Percentiles rank a stretch among this genome's conserved stretches.
These are phyloP conservation scores for Lipomyces anomalus DNA, from an alignment of 805 yeast species.

Conservation along the genomic window DNA sequence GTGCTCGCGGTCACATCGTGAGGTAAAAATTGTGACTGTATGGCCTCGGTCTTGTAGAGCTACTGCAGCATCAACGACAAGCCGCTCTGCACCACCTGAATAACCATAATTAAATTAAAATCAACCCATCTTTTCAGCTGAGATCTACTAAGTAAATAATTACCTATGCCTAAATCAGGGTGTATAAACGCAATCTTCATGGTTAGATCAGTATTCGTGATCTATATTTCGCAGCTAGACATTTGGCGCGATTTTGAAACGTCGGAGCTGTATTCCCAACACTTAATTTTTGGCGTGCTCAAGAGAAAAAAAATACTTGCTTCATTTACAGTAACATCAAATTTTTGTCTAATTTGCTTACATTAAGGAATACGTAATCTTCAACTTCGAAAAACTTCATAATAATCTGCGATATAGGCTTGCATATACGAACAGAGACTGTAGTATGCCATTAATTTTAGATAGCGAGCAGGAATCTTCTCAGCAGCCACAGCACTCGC, in stretches of 20 bases:
- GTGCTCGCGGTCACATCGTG: conserved; percentile 81
- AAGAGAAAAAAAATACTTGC: too few species aligned
- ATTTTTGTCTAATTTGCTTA: too few species aligned
- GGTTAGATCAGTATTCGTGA: conserved; percentile 2
- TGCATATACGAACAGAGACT: neutral
- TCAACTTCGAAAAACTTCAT: too few species aligned
- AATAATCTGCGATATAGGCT: neutral
- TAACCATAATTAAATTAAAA: neutral
- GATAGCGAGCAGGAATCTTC: neutral
- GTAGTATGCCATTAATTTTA: neutral
- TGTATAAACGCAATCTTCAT: conserved; percentile 79
- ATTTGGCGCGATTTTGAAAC: too few species aligned
- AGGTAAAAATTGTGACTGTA: conserved; percentile 67
- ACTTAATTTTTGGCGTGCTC: too few species aligned
- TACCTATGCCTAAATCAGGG: conserved; percentile 91
- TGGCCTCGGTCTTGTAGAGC: conserved; percentile 69
- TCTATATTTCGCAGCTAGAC: neutral
- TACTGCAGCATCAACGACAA: conserved; percentile 93
- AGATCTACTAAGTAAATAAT: conserved; percentile 5
- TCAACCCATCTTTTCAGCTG: neutral
- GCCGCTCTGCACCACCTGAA: conserved; percentile 81
- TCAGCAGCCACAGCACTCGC: neutral
- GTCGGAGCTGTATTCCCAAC: too few species aligned
- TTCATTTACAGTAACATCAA: too few species aligned
- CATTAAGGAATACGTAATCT: too few species aligned